Conservation (phyloP, 108 stramenopile species). For the Heterococcus sp. region DNA sequence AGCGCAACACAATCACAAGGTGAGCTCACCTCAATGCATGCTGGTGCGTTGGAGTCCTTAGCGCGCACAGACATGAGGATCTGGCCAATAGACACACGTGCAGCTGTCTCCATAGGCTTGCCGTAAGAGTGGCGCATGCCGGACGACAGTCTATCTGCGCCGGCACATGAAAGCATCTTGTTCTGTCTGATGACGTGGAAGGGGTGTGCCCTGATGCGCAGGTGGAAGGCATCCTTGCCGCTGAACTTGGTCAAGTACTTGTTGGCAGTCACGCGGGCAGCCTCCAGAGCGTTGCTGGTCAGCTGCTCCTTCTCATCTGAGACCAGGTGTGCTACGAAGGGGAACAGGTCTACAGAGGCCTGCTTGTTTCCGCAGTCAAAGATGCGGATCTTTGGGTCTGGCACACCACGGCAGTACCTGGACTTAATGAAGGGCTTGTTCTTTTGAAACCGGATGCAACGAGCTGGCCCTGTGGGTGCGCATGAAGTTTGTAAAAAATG, state of each 20-base stretch:
- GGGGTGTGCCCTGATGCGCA: conserved; percentile 97
- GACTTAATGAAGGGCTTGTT: conserved; percentile 99
- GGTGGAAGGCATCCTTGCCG: conserved; percentile 99
- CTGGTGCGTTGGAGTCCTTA: conserved; percentile 82
- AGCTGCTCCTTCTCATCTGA: conserved; percentile 99
- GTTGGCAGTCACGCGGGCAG: conserved; percentile 99
- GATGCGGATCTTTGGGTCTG: conserved; percentile 98
- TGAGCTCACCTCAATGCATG: conserved; percentile 25
- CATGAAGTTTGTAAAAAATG: no score
- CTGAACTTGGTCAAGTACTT: conserved; percentile 97
- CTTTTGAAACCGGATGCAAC: conserved; percentile 99
- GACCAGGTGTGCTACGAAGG: conserved; percentile 97
- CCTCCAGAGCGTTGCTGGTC: conserved; percentile 96
- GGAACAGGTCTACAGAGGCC: conserved; percentile 95
- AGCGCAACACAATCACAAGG: no score
- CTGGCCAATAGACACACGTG: conserved; percentile 98
- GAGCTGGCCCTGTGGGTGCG: conserved; percentile 54
- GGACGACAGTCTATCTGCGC: conserved; percentile 91
- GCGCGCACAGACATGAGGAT: conserved; percentile 85
- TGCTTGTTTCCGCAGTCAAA: conserved; percentile 98
- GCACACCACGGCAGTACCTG: conserved; percentile 99
- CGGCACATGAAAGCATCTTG: conserved; percentile 99
- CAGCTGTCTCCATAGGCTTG: conserved; percentile 98
- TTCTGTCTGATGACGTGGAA: conserved; percentile 99
- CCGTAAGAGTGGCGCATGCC: conserved; percentile 99